Evolutionary conservation across 768 basidiomycete species (phyloP).

Genomic region (Tulasnella sp.): DNA sequence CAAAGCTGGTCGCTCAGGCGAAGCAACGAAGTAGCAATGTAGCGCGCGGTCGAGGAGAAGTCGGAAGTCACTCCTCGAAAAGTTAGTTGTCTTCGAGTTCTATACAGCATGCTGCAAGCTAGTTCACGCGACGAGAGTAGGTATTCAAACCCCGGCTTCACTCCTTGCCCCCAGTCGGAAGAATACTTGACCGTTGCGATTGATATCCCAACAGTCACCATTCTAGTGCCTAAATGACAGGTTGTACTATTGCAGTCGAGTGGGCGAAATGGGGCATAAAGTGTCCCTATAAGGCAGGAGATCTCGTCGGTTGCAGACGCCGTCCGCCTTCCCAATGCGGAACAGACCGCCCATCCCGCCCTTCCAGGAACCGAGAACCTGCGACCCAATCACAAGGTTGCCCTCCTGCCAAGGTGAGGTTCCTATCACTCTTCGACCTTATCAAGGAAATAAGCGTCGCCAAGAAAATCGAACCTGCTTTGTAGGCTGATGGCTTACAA

Average conservation of each 20-base stretch:
- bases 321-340: not conserved
- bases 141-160: not conserved
- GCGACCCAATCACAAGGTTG: not conserved
- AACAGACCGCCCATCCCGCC: not conserved
- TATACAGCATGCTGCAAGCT: not conserved
- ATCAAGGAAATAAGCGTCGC: not conserved
- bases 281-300: not conserved
- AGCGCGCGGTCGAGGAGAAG: not conserved
- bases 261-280: too few relatives aligned
- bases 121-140: not conserved
- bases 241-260: too few relatives aligned
- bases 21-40: not conserved
- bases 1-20: not conserved
- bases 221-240: too few relatives aligned
- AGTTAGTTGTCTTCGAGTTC: not conserved
- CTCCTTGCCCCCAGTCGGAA: too few relatives aligned
- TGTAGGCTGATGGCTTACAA: not conserved
- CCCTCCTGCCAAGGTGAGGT: not conserved
- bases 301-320: not conserved
- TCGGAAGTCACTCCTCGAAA: not conserved
- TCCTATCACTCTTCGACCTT: not conserved
- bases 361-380: not conserved
- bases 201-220: too few relatives aligned
- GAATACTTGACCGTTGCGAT: too few relatives aligned
- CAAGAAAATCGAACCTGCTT: not conserved